phyloP scores from a whole-genome alignment of 2,329 filamentous ascomycete species.

The Endoconidiophora polonica region DNA sequence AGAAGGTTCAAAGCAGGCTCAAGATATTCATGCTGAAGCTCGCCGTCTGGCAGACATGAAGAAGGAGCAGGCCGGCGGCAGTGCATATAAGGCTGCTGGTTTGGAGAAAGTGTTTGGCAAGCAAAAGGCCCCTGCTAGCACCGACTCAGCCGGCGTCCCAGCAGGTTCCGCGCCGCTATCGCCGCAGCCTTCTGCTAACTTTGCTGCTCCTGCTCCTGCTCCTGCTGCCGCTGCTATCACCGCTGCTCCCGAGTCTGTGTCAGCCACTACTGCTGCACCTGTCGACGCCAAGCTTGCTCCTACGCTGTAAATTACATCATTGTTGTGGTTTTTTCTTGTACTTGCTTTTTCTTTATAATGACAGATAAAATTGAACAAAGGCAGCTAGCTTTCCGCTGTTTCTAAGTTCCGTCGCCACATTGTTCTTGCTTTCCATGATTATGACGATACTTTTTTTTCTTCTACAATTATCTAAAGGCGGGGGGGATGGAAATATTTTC shows the following conservation, averaged over 20 bases:
- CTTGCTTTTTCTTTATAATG: not conserved
- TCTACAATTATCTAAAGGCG: too few species aligned
- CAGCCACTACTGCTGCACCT: not conserved
- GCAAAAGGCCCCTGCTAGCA: slow-evolving; percentile 21
- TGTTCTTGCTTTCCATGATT: too few species aligned
- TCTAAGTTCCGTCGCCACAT: too few species aligned
- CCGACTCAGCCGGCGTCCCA: slow-evolving; percentile 12
- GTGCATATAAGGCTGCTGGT: slow-evolving; percentile 41
- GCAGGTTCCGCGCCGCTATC: slow-evolving; percentile 7
- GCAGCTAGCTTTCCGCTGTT: too few species aligned
- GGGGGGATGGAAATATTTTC: too few species aligned
- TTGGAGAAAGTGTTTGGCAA: slow-evolving; percentile 41
- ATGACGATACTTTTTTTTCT: too few species aligned
- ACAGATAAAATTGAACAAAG: too few species aligned
- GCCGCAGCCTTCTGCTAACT: slow-evolving; percentile 4
- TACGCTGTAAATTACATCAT: too few species aligned
- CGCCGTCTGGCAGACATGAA: slow-evolving; percentile 77
- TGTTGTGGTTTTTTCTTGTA: not conserved
- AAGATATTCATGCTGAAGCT: slow-evolving; percentile 87
- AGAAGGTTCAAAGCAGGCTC: slow-evolving; percentile 69
- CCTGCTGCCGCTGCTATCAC: slow-evolving; percentile 12
- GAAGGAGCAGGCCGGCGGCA: slow-evolving; percentile 44
- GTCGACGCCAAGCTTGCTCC: not conserved
- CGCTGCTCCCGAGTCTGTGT: slow-evolving; percentile 14
- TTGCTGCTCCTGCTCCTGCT: slow-evolving; percentile 5